phyloP scores from a whole-genome alignment of 805 yeast species.

The Torulaspora microellipsoides region DNA sequence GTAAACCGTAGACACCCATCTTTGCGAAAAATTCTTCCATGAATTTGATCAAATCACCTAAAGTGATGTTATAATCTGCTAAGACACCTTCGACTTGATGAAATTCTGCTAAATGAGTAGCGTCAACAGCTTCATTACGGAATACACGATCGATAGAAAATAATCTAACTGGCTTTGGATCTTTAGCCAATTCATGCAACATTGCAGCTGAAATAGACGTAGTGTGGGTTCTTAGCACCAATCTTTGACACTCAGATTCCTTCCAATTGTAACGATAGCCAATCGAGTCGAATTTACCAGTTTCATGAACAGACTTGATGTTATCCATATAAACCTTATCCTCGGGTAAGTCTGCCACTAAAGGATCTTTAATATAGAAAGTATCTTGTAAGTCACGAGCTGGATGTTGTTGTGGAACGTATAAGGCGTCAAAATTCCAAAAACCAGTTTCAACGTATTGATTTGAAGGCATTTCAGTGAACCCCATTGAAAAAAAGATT shows the following conservation, averaged over 20 bases:
- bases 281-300: constrained; percentile 87
- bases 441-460: constrained; percentile 97
- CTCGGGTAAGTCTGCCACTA: constrained; percentile 71
- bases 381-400: constrained; percentile 99
- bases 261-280: constrained; percentile 99
- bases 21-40: constrained; percentile 95
- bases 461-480: constrained; percentile 98
- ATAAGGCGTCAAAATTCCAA: constrained; percentile 97
- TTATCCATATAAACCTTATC: constrained; percentile 76
- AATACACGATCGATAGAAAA: constrained; percentile 97
- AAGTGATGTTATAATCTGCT: constrained; percentile 90
- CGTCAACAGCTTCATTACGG: constrained; percentile 99
- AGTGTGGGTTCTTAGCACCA: constrained; percentile 96
- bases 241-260: constrained; percentile 79
- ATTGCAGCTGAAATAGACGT: constrained; percentile 89
- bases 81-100: constrained; percentile 99
- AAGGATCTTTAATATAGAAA: constrained; percentile 93
- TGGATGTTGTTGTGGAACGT: constrained; percentile 98
- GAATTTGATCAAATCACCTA: constrained; percentile 96
- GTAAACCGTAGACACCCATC: constrained; percentile 94
- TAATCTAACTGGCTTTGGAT: constrained; percentile 85
- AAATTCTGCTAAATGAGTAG: constrained; percentile 98
- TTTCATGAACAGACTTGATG: constrained; percentile 78
- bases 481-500: constrained; percentile 96
- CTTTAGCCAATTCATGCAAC: constrained; percentile 80